Evolutionary conservation across 257 asterid species (phyloP).

Genomic region (Sherardia arvensis): DNA sequence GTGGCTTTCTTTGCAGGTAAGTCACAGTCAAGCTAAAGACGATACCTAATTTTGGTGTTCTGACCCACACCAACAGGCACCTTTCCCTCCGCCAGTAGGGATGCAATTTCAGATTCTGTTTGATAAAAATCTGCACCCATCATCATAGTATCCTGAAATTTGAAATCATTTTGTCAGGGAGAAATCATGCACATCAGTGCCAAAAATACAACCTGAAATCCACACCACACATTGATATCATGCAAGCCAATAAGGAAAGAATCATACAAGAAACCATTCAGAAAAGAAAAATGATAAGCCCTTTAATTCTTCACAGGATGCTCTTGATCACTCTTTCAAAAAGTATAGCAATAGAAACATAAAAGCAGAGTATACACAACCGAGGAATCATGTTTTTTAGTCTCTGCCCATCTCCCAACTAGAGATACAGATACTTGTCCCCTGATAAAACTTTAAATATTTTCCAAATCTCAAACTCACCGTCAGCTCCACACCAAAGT

Average conservation of each 20-base stretch:
- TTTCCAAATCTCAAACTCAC: constrained; percentile 19
- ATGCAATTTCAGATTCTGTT: constrained; percentile 80
- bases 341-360: not conserved
- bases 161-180: not conserved
- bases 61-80: constrained; percentile 87
- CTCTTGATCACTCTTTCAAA: not conserved
- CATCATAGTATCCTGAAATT: constrained; percentile 86
- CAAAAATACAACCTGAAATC: not conserved
- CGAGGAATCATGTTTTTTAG: not conserved
- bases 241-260: not conserved
- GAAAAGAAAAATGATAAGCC: not conserved
- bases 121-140: constrained; percentile 96
- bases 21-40: not conserved
- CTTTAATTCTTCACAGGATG: not conserved
- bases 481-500: constrained; percentile 75
- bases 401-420: not conserved
- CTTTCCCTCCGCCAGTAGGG: constrained; percentile 63
- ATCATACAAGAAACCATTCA: not conserved
- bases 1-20: not conserved
- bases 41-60: constrained; percentile 73
- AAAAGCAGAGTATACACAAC: not conserved
- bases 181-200: not conserved
- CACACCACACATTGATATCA: not conserved
- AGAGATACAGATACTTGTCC: not conserved
- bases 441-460: not conserved